Evolutionary conservation across 306 rosid species (phyloP).

Genomic region (Glycyrrhiza uralensis): DNA sequence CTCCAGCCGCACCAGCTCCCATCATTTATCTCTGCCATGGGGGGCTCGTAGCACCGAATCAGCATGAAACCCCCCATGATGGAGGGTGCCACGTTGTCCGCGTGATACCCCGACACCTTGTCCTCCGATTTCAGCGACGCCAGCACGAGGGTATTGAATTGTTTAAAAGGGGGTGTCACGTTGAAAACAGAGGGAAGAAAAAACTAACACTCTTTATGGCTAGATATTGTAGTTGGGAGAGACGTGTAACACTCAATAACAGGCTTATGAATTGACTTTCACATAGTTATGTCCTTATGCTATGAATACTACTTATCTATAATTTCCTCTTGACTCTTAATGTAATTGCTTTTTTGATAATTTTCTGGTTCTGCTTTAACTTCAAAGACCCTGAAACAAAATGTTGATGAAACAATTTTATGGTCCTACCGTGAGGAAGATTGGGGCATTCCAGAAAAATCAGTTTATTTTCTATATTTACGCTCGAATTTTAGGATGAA

Average conservation of each 20-base stretch:
- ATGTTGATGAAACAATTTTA: not conserved
- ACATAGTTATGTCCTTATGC: not conserved
- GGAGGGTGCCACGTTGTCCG: constrained; percentile 87
- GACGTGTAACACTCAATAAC: not conserved
- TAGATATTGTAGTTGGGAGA: not conserved
- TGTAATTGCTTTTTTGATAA: not conserved
- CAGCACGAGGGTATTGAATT: constrained; percentile 43
- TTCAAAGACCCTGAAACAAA: not conserved
- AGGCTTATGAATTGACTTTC: not conserved
- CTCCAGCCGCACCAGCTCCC: constrained; percentile 54
- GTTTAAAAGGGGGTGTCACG: not conserved
- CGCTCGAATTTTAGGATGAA: not conserved
- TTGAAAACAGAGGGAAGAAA: not conserved
- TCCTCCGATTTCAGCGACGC: constrained; percentile 75
- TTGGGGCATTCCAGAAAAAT: not conserved
- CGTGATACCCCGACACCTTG: constrained; percentile 90
- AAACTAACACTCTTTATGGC: not conserved
- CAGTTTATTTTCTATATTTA: not conserved
- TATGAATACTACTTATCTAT: not conserved
- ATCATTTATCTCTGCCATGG: too few relatives aligned
- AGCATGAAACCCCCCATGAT: constrained; percentile 86
- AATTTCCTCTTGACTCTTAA: not conserved
- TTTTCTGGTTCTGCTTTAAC: not conserved
- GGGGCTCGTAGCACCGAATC: constrained; percentile 59
- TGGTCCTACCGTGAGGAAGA: not conserved